Base-by-base conservation (phyloP, 1,284 basidiomycete genomes). In the Cryptococcus maquisensis region DNA sequence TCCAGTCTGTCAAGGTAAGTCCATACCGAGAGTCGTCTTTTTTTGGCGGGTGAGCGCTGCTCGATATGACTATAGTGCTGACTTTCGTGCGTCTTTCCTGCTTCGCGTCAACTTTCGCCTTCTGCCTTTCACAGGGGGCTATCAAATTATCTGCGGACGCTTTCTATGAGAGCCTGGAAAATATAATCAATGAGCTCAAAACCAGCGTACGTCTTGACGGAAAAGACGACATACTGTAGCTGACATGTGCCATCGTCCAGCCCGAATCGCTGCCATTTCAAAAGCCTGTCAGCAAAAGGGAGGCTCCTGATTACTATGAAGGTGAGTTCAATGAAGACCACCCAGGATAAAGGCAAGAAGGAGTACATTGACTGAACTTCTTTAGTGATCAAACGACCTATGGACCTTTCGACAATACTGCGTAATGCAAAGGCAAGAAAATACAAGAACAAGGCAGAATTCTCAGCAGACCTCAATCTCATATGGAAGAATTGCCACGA, bases 401-500 rank as follows among this genome's bases (percentile, higher is more conserved):
- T 98, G 95, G 95, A 98, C 78, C 80, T 98, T 46, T 85, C 86
- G 59, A 89, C 92, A 0, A 90, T 98, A 83, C 80, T 87, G 55
- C 90, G 86, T 79, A 95, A 95, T 77, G 86, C 96, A 71, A 97
- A 95, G 78, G 79, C 81, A 48, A 89, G 88, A 71, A 81, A 83
- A 50, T 98, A 97, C 83, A 95, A 94, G 78, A 89, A 84, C 51
- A 98, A 98, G 78, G 82, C 84, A 57, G 88, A 95, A 67, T 98
- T 99, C 74, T 86, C 87, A 59, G 86, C 88, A 58, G 96, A 99
- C 75, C 79, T 99, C 43, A 89, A 95, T 64, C 82, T 96, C 58
- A 98, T 99, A 64, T 98, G 95, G 95, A 84, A 86, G 51, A 98
- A 98, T 67, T 98, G 95, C 73, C 82, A 88, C 63, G 83, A 82